These are phyloP conservation scores for Trichoderma afroharzianum DNA, from an alignment of 2,329 filamentous ascomycete genomes.

Conservation along the genomic window DNA sequence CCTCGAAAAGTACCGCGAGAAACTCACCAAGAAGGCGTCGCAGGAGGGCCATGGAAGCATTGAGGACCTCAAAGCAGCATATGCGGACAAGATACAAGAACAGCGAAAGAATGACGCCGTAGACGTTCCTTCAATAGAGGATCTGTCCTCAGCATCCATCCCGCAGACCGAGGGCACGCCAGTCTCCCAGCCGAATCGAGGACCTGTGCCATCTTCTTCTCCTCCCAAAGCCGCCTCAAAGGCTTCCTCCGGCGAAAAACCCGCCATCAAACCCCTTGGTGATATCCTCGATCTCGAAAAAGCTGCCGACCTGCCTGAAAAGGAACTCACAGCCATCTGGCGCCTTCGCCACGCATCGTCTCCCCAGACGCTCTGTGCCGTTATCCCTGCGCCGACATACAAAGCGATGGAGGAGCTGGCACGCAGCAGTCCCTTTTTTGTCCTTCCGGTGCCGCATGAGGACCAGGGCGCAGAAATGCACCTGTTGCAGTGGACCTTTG, in stretches of 20 bases:
- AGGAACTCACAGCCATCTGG: conserved; percentile 88
- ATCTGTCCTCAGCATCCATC: conserved; percentile 20
- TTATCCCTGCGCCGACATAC: conserved; percentile 73
- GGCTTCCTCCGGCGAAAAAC: conserved; percentile 23
- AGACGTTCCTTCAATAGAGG: conserved; percentile 36
- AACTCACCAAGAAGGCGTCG: conserved; percentile 78
- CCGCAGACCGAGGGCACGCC: conserved; percentile 37
- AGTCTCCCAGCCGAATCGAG: conserved; percentile 34
- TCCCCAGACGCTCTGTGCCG: conserved; percentile 75
- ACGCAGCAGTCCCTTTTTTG: conserved; percentile 76
- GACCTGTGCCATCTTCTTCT: conserved; percentile 28
- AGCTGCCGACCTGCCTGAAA: conserved; percentile 64
- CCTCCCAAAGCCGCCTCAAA: conserved; percentile 20
- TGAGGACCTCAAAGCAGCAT: conserved; percentile 73
- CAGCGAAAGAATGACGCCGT: conserved; percentile 65
- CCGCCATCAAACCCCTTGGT: conserved; percentile 45
- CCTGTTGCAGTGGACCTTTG: conserved; percentile 95
- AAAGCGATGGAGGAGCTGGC: conserved; percentile 67
- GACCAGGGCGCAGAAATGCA: conserved; percentile 81
- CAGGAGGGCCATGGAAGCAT: conserved; percentile 67
- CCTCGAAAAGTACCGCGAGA: conserved; percentile 80
- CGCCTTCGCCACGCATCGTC: conserved; percentile 77
- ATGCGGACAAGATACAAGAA: conserved; percentile 76
- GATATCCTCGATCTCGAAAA: conserved; percentile 74
- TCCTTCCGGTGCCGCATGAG: conserved; percentile 75